Evolutionary conservation across 2,329 filamentous ascomycete genomes (phyloP), one percentile per base, ranked within the genome.

Genomic region (Aspergillus neotritici): DNA sequence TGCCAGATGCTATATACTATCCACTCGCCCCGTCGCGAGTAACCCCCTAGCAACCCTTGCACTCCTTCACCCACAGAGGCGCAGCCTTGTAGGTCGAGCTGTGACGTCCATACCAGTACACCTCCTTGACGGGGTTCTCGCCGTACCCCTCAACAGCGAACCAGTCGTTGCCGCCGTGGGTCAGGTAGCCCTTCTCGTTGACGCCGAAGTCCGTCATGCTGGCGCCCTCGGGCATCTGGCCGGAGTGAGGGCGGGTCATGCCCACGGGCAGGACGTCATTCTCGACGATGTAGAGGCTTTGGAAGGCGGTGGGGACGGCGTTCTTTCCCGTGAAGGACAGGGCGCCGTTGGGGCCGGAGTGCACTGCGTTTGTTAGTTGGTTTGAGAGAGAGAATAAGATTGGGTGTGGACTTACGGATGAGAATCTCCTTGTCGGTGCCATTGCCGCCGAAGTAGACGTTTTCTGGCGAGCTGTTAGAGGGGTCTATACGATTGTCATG

Each of bases 241-340:
- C 58, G 17, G 59, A 62, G 57, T 62, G 58, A 31, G 58, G 59
- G 4, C 43, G 4, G 7, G 59, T 62, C 40, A 62, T 29, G 9
- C 43, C 47, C 9, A 59, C 41, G 31, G 55, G 52, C 12, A 37
- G 12, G 31, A 56, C 54, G 8, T 35, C 29, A 36, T 60, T 34
- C 33, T 58, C 51, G 13, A 61, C 37, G 15, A 61, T 43, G 44
- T 54, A 61, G 9, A 61, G 49, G 53, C 41, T 58, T 47, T 61
- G 58, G 50, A 53, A 61, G 37, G 48, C 58, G 5, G 56, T 61
- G 8, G 56, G 56, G 25, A 49, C 47, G 12, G 39, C 40, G 35
- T 45, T 8, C 46, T 55, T 39, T 21, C 54, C 48, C 30, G 55
- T 58, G 54, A 51, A 61, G 21, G 50, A 48, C 33, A 61, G 47